Evolutionary conservation across 2,329 filamentous ascomycete genomes (phyloP).

Genomic region (Sclerotinia subarctica): DNA sequence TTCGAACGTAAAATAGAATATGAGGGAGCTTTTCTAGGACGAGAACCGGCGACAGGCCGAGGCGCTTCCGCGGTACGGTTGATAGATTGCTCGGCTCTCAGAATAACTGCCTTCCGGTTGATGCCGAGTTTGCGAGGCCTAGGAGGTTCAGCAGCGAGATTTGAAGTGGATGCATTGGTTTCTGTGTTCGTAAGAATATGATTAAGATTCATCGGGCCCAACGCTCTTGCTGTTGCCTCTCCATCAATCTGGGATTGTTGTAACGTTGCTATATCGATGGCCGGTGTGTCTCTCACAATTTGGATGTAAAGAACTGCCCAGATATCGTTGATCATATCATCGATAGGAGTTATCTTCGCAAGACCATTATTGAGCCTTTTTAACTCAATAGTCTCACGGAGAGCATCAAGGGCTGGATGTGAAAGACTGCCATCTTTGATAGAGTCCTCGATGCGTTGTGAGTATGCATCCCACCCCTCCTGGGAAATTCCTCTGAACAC

Average conservation of each 20-base stretch:
- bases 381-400: slow-evolving; percentile 65
- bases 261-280: slow-evolving; percentile 39
- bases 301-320: slow-evolving; percentile 75
- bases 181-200: slow-evolving; percentile 38
- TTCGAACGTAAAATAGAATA: slow-evolving; percentile 31
- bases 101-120: slow-evolving; percentile 50
- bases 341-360: slow-evolving; percentile 81
- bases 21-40: slow-evolving; percentile 24
- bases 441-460: slow-evolving; percentile 58
- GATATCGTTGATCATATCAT: slow-evolving; percentile 89
- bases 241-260: slow-evolving; percentile 47
- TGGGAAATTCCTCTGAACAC: slow-evolving; percentile 62
- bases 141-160: slow-evolving; percentile 30
- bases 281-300: slow-evolving; percentile 57
- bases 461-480: slow-evolving; percentile 61
- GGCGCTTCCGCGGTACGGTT: slow-evolving; percentile 40
- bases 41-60: slow-evolving; percentile 40
- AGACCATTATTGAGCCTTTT: slow-evolving; percentile 81
- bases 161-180: slow-evolving; percentile 31
- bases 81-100: slow-evolving; percentile 59
- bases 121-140: slow-evolving; percentile 35
- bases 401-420: slow-evolving; percentile 54
- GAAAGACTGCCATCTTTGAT: slow-evolving; percentile 48
- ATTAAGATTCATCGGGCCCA: slow-evolving; percentile 37
- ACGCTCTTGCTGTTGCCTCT: slow-evolving; percentile 39